Base-by-base conservation (phyloP, 164 flowering plant genomes). In the Tetracentron sinense region DNA sequence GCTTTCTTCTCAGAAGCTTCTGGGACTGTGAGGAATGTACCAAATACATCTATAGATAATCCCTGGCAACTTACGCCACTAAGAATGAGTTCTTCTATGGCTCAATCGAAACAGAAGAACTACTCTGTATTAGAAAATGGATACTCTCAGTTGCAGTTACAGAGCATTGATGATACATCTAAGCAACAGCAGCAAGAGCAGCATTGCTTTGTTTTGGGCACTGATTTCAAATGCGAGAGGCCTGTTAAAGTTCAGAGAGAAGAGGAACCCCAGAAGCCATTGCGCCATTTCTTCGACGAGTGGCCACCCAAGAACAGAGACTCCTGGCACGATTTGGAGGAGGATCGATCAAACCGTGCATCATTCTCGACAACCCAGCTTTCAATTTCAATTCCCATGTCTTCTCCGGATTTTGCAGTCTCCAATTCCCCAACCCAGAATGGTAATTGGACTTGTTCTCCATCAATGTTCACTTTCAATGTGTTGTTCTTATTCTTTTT, bases 261-360 rank as follows among this genome's bases (percentile, higher is more conserved):
- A 33, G 54, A 63, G 28, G 79, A 72, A 26, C 58, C 69, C 42
- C 75, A 72, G 53, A 75, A 75, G 54, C 76, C 77, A 5, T 66
- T 77, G 0, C 76, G 68, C 66, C 81, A 73, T 38, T 79, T 82
- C 72, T 75, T 81, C 57, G 71, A 69, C 2, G 84, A 81, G 11
- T 77, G 78, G 78, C 68, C 67, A 14, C 69, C 62, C 2, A 80
- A 75, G 65, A 68, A 44, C 70, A 54, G 77, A 52, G 78, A 66
- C 11, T 60, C 77, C 27, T 73, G 78, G 75, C 69, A 71, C 19
- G 71, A 72, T 46, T 61, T 50, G 30, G 60, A 64, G 55, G 66
- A 60, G 58, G 60, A 62, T 26, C 65, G 22, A 59, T 63, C 68
- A 12, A 62, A 49, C 22, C 51, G n/a, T 14, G 51, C 61, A 2